A percentile compares a stretch with the other conserved stretches of the same genome.
Evolutionary conservation across 345 rosid genomes (phyloP).

Genomic region (Rhizophora mangle): DNA sequence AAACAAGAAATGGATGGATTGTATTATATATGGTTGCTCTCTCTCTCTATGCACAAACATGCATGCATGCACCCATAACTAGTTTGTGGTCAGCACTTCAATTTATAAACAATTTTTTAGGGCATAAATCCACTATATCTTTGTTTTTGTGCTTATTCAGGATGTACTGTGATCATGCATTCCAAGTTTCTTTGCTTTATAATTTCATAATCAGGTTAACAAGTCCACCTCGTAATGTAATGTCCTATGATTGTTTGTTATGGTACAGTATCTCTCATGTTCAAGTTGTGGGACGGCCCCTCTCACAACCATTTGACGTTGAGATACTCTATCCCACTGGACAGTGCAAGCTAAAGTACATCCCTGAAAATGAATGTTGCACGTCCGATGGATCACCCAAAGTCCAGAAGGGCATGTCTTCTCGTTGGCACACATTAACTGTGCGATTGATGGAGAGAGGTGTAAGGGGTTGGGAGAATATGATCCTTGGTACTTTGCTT

Average conservation of each 20-base stretch:
- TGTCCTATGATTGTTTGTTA: not conserved
- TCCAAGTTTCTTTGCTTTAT: no score
- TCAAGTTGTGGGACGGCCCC: slow-evolving; percentile 27
- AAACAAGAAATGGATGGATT: slow-evolving; percentile 34
- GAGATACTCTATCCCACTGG: slow-evolving; percentile 7
- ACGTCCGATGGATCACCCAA: not conserved
- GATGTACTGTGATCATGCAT: no score
- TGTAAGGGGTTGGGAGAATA: slow-evolving; percentile 37
- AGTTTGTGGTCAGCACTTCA: not conserved
- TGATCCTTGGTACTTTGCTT: slow-evolving; percentile 20
- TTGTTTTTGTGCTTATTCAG: no score
- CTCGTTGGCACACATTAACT: slow-evolving; percentile 18
- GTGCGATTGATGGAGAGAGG: slow-evolving; percentile 29
- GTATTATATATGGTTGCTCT: slow-evolving; percentile 28
- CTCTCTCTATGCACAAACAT: not conserved
- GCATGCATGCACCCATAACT: not conserved
- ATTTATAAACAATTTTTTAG: not conserved
- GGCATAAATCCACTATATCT: no score
- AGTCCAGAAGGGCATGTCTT: slow-evolving; percentile 1
- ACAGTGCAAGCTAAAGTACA: slow-evolving; percentile 27
- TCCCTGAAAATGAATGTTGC: slow-evolving; percentile 17
- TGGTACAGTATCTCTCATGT: slow-evolving; percentile 30
- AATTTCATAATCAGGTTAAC: no score
- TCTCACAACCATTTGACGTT: slow-evolving; percentile 20
- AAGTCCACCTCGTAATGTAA: no score